phyloP scores from a whole-genome alignment of 2,329 filamentous ascomycete genomes.

The Exophiala phaeomuriformis region DNA sequence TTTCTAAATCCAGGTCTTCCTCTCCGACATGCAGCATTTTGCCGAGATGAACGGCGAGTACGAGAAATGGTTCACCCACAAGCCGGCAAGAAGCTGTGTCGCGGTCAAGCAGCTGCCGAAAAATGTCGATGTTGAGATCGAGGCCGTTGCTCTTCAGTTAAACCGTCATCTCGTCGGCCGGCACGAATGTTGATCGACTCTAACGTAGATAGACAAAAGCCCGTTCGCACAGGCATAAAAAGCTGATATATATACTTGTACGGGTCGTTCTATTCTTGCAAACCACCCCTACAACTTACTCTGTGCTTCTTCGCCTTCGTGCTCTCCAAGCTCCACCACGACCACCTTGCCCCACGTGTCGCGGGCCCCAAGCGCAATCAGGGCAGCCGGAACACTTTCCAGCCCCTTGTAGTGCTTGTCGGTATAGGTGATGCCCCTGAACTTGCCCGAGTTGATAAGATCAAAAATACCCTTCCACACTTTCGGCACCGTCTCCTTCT shows the following conservation, averaged over 20 bases:
- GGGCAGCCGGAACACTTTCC: constrained; percentile 66
- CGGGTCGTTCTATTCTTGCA: background rate
- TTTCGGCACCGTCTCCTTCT: constrained; percentile 59
- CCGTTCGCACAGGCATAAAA: too few species aligned
- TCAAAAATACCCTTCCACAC: constrained; percentile 81
- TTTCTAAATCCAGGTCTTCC: constrained; percentile 55
- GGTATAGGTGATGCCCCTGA: constrained; percentile 72
- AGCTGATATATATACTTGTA: too few species aligned
- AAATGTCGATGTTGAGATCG: constrained; percentile 57
- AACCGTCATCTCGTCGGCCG: background rate
- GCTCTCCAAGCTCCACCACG: constrained; percentile 73
- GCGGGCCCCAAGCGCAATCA: constrained; percentile 68
- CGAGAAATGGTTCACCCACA: constrained; percentile 60
- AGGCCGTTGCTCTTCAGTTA: constrained; percentile 53
- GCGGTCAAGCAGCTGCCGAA: constrained; percentile 58
- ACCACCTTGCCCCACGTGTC: constrained; percentile 97
- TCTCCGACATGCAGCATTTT: constrained; percentile 87
- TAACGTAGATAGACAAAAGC: too few species aligned
- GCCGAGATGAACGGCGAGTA: constrained; percentile 70
- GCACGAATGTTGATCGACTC: too few species aligned
- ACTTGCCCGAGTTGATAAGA: constrained; percentile 69
- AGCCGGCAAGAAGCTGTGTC: constrained; percentile 57
- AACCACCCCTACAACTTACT: constrained; percentile 31
- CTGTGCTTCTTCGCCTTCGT: constrained; percentile 49
- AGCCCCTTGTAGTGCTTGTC: constrained; percentile 77